Evolutionary conservation across 805 yeast genomes (phyloP), one percentile per base, ranked within the genome.

Genomic region (Myxozyma vanderwaltii): DNA sequence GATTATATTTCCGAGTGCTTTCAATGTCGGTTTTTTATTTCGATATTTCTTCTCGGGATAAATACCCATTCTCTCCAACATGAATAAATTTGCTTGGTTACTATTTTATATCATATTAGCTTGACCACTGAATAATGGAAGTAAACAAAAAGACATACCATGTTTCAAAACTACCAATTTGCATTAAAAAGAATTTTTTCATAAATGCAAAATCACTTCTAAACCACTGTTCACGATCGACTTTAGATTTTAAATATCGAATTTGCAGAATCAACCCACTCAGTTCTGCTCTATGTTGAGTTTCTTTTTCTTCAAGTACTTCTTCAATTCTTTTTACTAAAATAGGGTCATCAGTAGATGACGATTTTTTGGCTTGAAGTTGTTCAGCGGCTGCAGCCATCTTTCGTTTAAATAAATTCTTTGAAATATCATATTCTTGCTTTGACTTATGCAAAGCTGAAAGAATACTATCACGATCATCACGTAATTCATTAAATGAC

Each of bases 161-260:
- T 7, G 72, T 59, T 57, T 71, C 69, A 51, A 68, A 71, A 39
- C 69, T 64, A 39, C 65, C 63, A 36, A 74, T 67, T 51, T 68
- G 68, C 50, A 65, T 43, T 59, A 68, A 54, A 41, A 73, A 66
- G 52, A 70, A 73, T 26, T 59, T 44, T 51, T 74, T 74, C 65
- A 73, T 61, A 53, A 74, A 74, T 41, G 63, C 61, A 27, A 73
- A 69, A 48, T 74, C 76, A n/a, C 43, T 41, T 21, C 70, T 63
- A 44, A 62, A 62, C 17, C 52, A 39, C 17, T 58, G 52, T 26
- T 70, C 69, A 5, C 67, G 66, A 3, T 40, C 54, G 6, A 55
- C 29, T 49, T 64, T 59, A 4, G 63, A 59, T 53, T 59, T 58
- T 40, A 68, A 51, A 52, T 63, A 68, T 36, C 56, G 43, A 29